Percentiles rank a stretch among this genome's conserved stretches.
phyloP scores from a whole-genome alignment of 2,329 filamentous ascomycete species.

The Acrocalymma vagum region DNA sequence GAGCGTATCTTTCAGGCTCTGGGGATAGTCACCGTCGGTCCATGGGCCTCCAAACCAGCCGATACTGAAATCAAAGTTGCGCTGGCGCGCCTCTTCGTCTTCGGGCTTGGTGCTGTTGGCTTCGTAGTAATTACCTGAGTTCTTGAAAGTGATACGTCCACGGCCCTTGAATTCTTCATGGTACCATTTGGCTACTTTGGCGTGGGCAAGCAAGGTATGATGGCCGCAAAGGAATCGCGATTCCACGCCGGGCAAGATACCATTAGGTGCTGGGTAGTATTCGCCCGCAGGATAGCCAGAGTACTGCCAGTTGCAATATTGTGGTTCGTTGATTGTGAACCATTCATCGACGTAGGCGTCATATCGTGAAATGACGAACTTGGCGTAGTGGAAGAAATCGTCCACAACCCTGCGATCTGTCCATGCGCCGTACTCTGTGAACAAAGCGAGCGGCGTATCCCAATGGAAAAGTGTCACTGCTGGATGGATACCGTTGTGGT shows the following conservation, averaged over 20 bases:
- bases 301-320: conserved; percentile 61
- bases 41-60: conserved; percentile 59
- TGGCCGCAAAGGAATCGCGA: conserved; percentile 57
- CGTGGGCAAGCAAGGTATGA: conserved; percentile 53
- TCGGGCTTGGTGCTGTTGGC: conserved; percentile 45
- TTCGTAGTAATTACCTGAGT: conserved; percentile 52
- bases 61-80: conserved; percentile 52
- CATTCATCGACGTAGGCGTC: conserved; percentile 51
- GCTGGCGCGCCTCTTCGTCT: conserved; percentile 47
- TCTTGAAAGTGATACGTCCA: conserved; percentile 54
- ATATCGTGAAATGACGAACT: conserved; percentile 52
- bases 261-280: conserved; percentile 56
- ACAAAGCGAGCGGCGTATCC: conserved; percentile 53
- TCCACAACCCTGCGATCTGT: conserved; percentile 49
- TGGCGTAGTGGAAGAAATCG: conserved; percentile 53
- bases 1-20: conserved; percentile 49
- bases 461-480: conserved; percentile 53
- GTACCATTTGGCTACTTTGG: conserved; percentile 55
- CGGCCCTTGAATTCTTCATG: conserved; percentile 55
- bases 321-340: conserved; percentile 54
- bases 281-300: conserved; percentile 53
- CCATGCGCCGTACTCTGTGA: conserved; percentile 53
- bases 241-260: conserved; percentile 48
- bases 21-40: conserved; percentile 55
- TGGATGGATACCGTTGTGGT: conserved; percentile 45